Conservation (phyloP, 208 protist species). For the Acanthamoeba royreba region DNA sequence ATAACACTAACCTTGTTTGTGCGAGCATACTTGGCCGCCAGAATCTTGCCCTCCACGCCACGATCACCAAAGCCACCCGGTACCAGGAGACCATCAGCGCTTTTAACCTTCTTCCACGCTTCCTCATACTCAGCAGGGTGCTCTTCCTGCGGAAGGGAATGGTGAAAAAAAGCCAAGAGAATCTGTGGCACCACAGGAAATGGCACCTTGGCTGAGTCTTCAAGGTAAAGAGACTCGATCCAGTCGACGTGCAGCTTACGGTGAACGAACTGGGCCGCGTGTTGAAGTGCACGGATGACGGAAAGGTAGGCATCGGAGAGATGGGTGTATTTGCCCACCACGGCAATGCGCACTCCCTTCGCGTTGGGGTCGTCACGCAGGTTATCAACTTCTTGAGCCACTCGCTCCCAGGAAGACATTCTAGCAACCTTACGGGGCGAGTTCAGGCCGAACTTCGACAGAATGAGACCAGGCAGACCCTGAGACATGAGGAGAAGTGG, state of each 20-base stretch:
- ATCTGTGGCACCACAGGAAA: neutral
- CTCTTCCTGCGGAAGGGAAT: neutral
- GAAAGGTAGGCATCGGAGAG: conserved; percentile 96
- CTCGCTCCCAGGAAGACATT: conserved; percentile 76
- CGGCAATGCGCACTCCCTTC: conserved; percentile 87
- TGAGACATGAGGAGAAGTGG: conserved; percentile 51
- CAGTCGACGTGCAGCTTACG: conserved; percentile 94
- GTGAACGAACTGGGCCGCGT: conserved; percentile 88
- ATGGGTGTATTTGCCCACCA: conserved; percentile 98
- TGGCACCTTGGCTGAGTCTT: conserved; percentile 49
- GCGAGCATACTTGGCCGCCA: conserved; percentile 92
- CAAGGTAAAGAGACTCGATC: conserved; percentile 85
- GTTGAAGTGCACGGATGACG: conserved; percentile 95
- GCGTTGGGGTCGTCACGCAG: neutral
- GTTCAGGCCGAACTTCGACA: conserved; percentile 38
- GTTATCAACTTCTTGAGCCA: conserved; percentile 56
- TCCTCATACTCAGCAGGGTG: conserved; percentile 49
- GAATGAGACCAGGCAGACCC: conserved; percentile 1
- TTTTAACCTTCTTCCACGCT: conserved; percentile 76
- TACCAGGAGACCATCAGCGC: conserved; percentile 95
- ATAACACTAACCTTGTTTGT: conserved; percentile 84
- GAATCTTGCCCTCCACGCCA: conserved; percentile 95
- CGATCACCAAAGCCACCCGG: conserved; percentile 98
- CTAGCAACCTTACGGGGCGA: neutral
- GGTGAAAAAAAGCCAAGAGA: neutral